phyloP scores from a whole-genome alignment of 305 asterid genomes.

The Fraxinus velutina region DNA sequence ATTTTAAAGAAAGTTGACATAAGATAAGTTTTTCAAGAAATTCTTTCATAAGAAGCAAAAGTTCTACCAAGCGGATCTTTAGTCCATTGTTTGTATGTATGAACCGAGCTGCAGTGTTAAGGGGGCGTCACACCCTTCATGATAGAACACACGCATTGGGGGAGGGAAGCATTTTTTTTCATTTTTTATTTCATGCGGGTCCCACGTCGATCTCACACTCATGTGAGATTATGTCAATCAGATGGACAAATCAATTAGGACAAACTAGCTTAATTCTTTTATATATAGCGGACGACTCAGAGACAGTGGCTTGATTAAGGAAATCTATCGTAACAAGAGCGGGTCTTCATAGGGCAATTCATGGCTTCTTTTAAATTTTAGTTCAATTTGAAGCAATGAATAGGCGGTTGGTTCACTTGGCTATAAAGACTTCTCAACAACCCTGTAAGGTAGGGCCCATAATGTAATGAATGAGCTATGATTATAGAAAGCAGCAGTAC shows the following conservation, averaged over 20 bases:
- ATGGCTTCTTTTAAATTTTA: background rate
- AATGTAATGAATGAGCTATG: background rate
- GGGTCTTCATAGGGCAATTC: background rate
- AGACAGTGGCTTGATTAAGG: background rate
- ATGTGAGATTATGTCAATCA: too few relatives aligned
- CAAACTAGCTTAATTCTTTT: too few relatives aligned
- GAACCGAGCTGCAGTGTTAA: too few relatives aligned
- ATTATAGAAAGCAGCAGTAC: background rate
- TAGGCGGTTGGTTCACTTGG: background rate
- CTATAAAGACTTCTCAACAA: background rate
- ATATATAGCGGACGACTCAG: background rate
- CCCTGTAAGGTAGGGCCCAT: background rate
- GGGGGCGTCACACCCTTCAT: too few relatives aligned
- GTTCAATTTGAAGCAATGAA: background rate
- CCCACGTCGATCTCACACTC: too few relatives aligned
- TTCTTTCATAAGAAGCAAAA: background rate
- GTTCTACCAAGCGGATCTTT: background rate
- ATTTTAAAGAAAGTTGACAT: background rate
- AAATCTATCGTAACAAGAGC: background rate
- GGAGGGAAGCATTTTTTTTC: too few relatives aligned
- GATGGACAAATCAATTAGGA: too few relatives aligned
- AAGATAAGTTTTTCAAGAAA: background rate
- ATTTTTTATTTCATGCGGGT: too few relatives aligned
- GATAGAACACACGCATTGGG: too few relatives aligned
- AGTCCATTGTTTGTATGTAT: background rate